These are phyloP conservation scores for Trichoderma hamatum DNA, from an alignment of 2,329 filamentous ascomycete species.

Conservation along the genomic window DNA sequence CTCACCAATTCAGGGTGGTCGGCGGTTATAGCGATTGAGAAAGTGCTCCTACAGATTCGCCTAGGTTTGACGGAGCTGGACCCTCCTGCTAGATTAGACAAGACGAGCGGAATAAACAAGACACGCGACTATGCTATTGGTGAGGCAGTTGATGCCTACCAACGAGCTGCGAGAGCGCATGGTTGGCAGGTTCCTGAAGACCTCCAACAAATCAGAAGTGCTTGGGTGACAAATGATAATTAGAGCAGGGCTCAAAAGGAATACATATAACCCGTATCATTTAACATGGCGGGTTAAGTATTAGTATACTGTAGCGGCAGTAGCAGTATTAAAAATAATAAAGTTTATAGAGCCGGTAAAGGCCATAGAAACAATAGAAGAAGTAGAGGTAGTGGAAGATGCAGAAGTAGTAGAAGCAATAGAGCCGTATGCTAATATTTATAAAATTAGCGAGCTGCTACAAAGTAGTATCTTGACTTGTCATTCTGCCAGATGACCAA, in stretches of 20 bases:
- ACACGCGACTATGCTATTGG: constrained; percentile 62
- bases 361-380: too few species aligned
- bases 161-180: constrained; percentile 66
- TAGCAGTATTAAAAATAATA: not conserved
- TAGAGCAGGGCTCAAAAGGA: too few species aligned
- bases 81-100: constrained; percentile 72
- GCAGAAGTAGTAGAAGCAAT: too few species aligned
- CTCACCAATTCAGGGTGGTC: constrained; percentile 84
- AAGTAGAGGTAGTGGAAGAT: too few species aligned
- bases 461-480: too few species aligned
- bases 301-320: not conserved
- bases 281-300: too few species aligned
- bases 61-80: constrained; percentile 72
- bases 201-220: not conserved
- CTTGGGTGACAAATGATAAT: not conserved
- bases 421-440: too few species aligned
- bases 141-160: constrained; percentile 76
- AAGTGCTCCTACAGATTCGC: constrained; percentile 77
- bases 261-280: too few species aligned
- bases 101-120: not conserved
- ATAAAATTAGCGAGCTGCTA: too few species aligned
- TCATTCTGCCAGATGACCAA: too few species aligned
- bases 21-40: constrained; percentile 72
- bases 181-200: constrained; percentile 73
- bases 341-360: not conserved